Base-by-base conservation (phyloP, 768 basidiomycete species). In the Boletus pseudo-olivaceus region DNA sequence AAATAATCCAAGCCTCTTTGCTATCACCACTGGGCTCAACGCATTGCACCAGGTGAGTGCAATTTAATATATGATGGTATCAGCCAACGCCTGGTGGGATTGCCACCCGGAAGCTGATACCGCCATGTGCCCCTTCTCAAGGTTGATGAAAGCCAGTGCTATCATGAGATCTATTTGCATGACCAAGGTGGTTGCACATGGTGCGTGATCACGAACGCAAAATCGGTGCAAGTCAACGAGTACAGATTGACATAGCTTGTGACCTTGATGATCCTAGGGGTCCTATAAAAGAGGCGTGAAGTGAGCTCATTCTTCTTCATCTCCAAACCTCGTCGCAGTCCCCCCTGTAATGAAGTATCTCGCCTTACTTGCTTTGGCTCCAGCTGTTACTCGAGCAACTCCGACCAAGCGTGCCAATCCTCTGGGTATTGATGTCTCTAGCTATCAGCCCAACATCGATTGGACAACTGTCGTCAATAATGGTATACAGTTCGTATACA, bases 361-460 rank as follows among this genome's bases (percentile, higher is more conserved):
- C 26, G 38, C 53, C 26, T 37, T 49, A 29, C 54, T 69, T 19
- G 51, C 54, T 27, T 41, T 67, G 15, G 49, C 54, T 53, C 33
- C 59, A 1, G 48, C 65, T 14, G 51, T 51, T 9, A 58, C 42
- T 20, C 49, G 20, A 11, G 67, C 62, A 12, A 56, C 47, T 12
- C 58, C 58, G 7, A 38, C 54, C 42, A 62, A 65, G 53, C 76
- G 76, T 12, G 72, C 77, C 7, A 41, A 65, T 9, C 79, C 77
- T 37, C 61, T 72, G 50, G 83, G 82, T 17, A 79, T 83, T 45
- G 83, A 85, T 56, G 78, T 85, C 53, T 83, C 83, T 11, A 47
- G 62, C 62, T 78, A 71, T 44, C 83, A 85, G 55, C 61, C 73
- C 12, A 62, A 57, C 57, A 66, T 86, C 37, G 70, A 84, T 63